Percentiles rank a stretch among this genome's conserved stretches.
These are phyloP conservation scores for Salix udensis DNA, from an alignment of 345 rosid genomes.

Conservation along the genomic window DNA sequence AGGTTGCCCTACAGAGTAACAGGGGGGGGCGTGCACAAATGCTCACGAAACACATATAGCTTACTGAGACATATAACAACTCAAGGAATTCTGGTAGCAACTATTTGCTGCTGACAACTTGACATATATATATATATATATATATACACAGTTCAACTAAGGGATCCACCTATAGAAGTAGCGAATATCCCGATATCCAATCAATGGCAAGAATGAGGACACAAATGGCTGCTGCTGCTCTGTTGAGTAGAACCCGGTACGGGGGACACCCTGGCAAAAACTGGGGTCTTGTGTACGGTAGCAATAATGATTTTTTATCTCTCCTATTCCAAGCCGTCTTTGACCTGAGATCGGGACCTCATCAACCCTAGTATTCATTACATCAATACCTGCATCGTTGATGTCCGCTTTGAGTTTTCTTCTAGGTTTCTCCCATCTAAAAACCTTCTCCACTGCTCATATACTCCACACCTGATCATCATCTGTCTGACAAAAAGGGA, in stretches of 20 bases:
- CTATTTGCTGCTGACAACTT: constrained; percentile 10
- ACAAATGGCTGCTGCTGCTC: constrained; percentile 26
- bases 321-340: constrained; percentile 19
- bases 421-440: constrained; percentile 18
- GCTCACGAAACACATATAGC: neutral
- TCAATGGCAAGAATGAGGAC: constrained; percentile 32
- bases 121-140: constrained; percentile 9
- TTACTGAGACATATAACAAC: constrained; percentile 5
- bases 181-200: constrained; percentile 18
- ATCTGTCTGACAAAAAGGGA: constrained; percentile 28
- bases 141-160: constrained; percentile 32
- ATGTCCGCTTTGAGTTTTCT: constrained; percentile 20
- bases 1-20: constrained; percentile 9
- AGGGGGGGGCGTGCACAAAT: constrained; percentile 8
- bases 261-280: constrained; percentile 21
- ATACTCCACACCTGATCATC: constrained; percentile 32
- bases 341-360: constrained; percentile 25
- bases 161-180: constrained; percentile 24
- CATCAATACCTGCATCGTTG: constrained; percentile 30
- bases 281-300: constrained; percentile 22
- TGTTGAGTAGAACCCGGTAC: constrained; percentile 19
- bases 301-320: constrained; percentile 4
- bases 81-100: constrained; percentile 9
- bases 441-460: constrained; percentile 29
- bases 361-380: constrained; percentile 39